Evolutionary conservation across 805 yeast genomes (phyloP).

Genomic region (Lipomyces yamanashiensis): DNA sequence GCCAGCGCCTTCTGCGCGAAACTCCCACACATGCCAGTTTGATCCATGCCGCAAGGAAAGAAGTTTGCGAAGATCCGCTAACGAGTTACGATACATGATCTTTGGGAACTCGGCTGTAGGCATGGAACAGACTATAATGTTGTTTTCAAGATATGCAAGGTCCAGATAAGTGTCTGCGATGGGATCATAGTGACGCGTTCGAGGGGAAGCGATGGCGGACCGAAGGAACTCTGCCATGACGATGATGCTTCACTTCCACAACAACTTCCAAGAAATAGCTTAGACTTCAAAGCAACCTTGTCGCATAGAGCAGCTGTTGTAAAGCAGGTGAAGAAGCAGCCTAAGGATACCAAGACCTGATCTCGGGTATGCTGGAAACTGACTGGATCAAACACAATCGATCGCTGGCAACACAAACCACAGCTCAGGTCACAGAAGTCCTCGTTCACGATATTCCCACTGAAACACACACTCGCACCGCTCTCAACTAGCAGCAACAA

Average conservation of each 20-base stretch:
- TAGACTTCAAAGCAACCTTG: background rate
- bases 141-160: slow-evolving; percentile 66
- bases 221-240: slow-evolving; percentile 41
- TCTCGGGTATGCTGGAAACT: no score
- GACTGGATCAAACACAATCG: no score
- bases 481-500: no score
- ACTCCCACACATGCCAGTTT: slow-evolving; percentile 76
- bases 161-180: slow-evolving; percentile 54
- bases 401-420: no score
- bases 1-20: slow-evolving; percentile 62
- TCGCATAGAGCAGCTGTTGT: no score
- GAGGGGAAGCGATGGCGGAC: slow-evolving; percentile 42
- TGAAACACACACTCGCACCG: no score
- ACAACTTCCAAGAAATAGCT: background rate
- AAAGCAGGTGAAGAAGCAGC: no score
- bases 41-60: slow-evolving; percentile 54
- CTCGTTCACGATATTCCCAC: no score
- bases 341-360: no score
- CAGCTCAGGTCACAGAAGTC: no score
- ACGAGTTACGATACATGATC: slow-evolving; percentile 56
- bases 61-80: slow-evolving; percentile 56
- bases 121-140: slow-evolving; percentile 73
- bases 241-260: background rate
- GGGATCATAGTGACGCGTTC: slow-evolving; percentile 41
- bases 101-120: slow-evolving; percentile 59